These are phyloP conservation scores for Candida mattraensis DNA, from an alignment of 805 yeast species.

Conservation along the genomic window DNA sequence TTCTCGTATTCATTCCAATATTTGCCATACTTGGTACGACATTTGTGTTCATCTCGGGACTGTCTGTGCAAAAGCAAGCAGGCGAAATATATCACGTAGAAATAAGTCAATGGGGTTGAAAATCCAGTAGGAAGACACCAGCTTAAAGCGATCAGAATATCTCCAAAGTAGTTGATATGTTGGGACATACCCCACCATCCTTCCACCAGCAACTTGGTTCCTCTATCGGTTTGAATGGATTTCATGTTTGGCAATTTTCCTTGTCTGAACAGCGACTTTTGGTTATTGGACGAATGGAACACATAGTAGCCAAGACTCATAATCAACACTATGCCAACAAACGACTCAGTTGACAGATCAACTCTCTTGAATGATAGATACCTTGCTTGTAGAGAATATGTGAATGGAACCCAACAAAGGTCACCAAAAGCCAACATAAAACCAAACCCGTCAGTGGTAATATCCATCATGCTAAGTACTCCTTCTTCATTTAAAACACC, in stretches of 20 bases:
- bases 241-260: constrained; percentile 71
- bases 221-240: constrained; percentile 69
- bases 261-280: constrained; percentile 79
- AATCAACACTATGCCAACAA: constrained; percentile 43
- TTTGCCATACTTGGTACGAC: constrained; percentile 80
- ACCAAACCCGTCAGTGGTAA: constrained; percentile 95
- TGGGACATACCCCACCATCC: constrained; percentile 97
- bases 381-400: constrained; percentile 84
- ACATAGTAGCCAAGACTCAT: constrained; percentile 67
- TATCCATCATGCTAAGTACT: constrained; percentile 89
- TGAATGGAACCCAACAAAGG: constrained; percentile 86
- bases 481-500: constrained; percentile 93
- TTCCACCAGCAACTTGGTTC: constrained; percentile 76
- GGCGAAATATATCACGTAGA: constrained; percentile 82
- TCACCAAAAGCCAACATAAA: constrained; percentile 96
- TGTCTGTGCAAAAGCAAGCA: constrained; percentile 84
- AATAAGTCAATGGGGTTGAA: constrained; percentile 79
- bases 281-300: constrained; percentile 80
- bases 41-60: constrained; percentile 86
- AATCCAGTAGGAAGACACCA: constrained; percentile 93
- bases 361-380: constrained; percentile 68
- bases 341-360: constrained; percentile 45
- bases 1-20: constrained; percentile 83
- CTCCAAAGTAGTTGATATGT: constrained; percentile 94
- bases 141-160: constrained; percentile 86